Conservation (phyloP, 805 yeast genomes). For the Maudiozyma saulgeensis region DNA sequence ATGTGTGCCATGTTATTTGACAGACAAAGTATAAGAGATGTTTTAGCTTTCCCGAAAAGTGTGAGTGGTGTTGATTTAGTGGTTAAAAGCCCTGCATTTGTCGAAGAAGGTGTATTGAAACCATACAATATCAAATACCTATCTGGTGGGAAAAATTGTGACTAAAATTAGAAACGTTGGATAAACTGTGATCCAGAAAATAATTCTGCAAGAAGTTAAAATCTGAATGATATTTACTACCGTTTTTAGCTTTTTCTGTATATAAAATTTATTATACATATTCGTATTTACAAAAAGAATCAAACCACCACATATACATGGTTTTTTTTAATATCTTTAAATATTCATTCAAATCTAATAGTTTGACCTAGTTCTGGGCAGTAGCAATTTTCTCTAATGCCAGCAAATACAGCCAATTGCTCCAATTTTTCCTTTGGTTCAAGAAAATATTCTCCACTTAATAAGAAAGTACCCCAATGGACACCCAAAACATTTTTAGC, state of each 20-base stretch:
- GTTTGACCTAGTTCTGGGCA: constrained; percentile 76
- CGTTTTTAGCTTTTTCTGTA: not conserved
- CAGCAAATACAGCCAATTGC: constrained; percentile 35
- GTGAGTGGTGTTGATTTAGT: constrained; percentile 81
- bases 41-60: constrained; percentile 92
- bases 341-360: constrained; percentile 32
- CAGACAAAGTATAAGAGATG: constrained; percentile 72
- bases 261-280: not conserved
- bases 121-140: constrained; percentile 36
- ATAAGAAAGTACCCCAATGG: constrained; percentile 92
- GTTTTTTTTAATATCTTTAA: not conserved
- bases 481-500: constrained; percentile 69
- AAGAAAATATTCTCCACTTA: constrained; percentile 77
- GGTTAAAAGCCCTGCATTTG: constrained; percentile 74
- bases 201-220: too few relatives aligned
- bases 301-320: not conserved
- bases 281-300: not conserved
- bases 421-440: constrained; percentile 67
- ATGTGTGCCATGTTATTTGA: constrained; percentile 86
- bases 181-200: too few relatives aligned
- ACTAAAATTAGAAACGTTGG: not conserved
- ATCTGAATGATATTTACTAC: too few relatives aligned
- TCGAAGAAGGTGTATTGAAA: constrained; percentile 39
- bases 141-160: not conserved
- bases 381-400: constrained; percentile 33